Conservation (phyloP, 73 alveolate species). For the Effrenium voratum region DNA sequence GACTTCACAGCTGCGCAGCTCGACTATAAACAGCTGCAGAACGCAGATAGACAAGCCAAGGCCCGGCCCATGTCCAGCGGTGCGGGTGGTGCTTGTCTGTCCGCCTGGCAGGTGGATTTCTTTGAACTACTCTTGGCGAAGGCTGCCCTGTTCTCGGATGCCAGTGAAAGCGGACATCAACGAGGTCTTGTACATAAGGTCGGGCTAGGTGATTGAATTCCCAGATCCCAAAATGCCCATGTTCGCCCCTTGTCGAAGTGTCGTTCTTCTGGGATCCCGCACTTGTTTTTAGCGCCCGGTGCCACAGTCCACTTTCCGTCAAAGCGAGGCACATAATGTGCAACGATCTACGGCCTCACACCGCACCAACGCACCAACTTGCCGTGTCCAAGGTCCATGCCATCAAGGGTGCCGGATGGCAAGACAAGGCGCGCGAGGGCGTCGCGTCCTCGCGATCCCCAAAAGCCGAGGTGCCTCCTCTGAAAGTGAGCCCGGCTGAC, state of each 20-base stretch:
- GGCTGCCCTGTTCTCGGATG: constrained; percentile 29
- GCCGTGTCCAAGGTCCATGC: constrained; percentile 88
- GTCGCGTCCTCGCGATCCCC: not conserved
- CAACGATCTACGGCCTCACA: too few relatives aligned
- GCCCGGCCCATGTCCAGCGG: not conserved
- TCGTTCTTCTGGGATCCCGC: too few relatives aligned
- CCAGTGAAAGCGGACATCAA: too few relatives aligned
- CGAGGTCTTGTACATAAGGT: too few relatives aligned
- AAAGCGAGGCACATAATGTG: too few relatives aligned
- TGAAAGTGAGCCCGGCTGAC: constrained; percentile 68
- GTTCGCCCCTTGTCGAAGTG: too few relatives aligned
- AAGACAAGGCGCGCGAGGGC: constrained; percentile 14
- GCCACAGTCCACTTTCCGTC: too few relatives aligned
- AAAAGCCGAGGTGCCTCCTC: constrained; percentile 27
- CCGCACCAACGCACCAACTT: too few relatives aligned
- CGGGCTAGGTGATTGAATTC: too few relatives aligned
- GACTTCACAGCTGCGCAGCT: constrained; percentile 75
- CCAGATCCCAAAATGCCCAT: too few relatives aligned
- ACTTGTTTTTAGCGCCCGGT: too few relatives aligned
- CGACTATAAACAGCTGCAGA: constrained; percentile 88
- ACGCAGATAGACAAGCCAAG: constrained; percentile 85
- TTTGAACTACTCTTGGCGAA: constrained; percentile 84
- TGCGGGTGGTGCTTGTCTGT: not conserved
- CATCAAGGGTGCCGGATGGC: constrained; percentile 75
- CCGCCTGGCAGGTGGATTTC: constrained; percentile 52